Evolutionary conservation across 257 asterid genomes (phyloP), one percentile per base, ranked within the genome.

Genomic region (Rauvolfia tetraphylla): DNA sequence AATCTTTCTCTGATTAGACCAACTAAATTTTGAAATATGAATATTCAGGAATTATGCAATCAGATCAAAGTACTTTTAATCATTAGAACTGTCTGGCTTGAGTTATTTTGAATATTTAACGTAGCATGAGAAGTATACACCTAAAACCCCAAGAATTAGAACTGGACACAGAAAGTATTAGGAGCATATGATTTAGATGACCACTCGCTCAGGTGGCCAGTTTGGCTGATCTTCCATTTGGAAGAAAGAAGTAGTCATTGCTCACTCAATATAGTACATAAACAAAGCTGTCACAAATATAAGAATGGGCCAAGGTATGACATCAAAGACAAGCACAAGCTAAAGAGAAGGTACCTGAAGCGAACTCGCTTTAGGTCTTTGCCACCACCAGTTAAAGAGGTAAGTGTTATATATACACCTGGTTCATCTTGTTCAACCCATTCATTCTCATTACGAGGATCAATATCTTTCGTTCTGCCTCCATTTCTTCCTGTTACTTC

Each of bases 351-450:
- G 74, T 84, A 94, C 98, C 98, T 94, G 97, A 94, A 94, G 82
- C 98, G 97, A 79, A 94, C 98, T 75, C 98, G 93, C 80, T 94
- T 94, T 75, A 94, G 88, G 80, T 94, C 98, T 79, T 90, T 94
- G 80, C 85, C 86, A 58, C 98, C 98, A 65, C 96, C 97, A 44
- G 97, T 90, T 79, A 94, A 85, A 78, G 97, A 89, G 79, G 97
- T 89, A 68, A 92, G 98, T 38, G 98, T 92, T 39, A 94, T 94
- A 82, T 94, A 94, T 72, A 94, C 98, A 62, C 98, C 98, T 71
- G 96, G 93, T 79, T 92, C 98, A 74, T 94, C 98, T 85, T 94
- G 97, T 83, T 94, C 98, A 70, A 94, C 97, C 97, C 97, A 94
- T 81, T 94, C 98, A 70, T 76, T 92, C 68, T 92, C 97, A 74